These are phyloP conservation scores for Vickermania ingenoplastis DNA, from an alignment of 208 protist species.

Conservation along the genomic window DNA sequence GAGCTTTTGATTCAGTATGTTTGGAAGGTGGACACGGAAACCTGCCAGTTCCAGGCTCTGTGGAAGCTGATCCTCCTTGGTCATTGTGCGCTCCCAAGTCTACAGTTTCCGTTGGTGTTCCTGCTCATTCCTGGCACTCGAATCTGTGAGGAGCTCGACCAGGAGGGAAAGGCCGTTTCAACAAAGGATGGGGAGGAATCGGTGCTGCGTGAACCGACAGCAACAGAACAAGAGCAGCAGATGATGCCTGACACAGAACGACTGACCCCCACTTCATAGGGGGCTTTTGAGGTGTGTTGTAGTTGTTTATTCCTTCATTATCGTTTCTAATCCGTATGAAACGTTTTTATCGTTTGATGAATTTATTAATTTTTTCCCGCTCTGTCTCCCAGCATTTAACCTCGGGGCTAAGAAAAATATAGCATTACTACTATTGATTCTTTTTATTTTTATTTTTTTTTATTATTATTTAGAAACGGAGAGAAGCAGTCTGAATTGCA, in stretches of 20 bases:
- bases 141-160: constrained; percentile 43
- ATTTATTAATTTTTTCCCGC: too few species aligned
- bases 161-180: constrained; percentile 24
- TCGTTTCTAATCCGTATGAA: too few species aligned
- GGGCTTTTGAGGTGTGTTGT: constrained; percentile 3
- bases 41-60: constrained; percentile 54
- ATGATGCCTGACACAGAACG: background rate
- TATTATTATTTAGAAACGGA: too few species aligned
- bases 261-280: background rate
- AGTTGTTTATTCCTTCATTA: too few species aligned
- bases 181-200: background rate
- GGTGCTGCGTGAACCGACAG: background rate
- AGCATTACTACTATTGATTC: too few species aligned
- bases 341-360: too few species aligned
- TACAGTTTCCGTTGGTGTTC: constrained; percentile 46
- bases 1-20: constrained; percentile 31
- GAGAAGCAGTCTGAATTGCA: too few species aligned
- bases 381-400: too few species aligned
- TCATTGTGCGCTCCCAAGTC: constrained; percentile 34
- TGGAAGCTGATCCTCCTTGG: constrained; percentile 44
- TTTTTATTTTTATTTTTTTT: too few species aligned
- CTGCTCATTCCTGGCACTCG: constrained; percentile 42
- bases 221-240: background rate
- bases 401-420: too few species aligned
- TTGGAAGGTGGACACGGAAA: constrained; percentile 24